phyloP scores from a whole-genome alignment of 1,139 yeast species.

The Yarrowia galli region DNA sequence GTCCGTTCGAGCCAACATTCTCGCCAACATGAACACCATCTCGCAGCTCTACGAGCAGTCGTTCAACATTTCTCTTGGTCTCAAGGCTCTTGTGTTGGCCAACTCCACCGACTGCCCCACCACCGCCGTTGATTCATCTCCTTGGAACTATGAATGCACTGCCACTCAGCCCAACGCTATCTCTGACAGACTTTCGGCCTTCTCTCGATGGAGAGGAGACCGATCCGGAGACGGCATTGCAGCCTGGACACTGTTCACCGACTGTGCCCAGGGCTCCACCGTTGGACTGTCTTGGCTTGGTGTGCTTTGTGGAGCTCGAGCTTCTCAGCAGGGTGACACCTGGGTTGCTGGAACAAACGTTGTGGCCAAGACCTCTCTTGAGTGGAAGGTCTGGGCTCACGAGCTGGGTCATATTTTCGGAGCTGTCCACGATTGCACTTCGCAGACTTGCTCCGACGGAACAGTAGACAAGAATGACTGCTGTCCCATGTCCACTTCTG shows the following conservation, averaged over 20 bases:
- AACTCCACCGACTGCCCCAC: slow-evolving; percentile 48
- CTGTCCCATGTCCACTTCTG: slow-evolving; percentile 49
- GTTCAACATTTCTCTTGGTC: slow-evolving; percentile 52
- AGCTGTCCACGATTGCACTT: slow-evolving; percentile 55
- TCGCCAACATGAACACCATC: slow-evolving; percentile 51
- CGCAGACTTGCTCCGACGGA: slow-evolving; percentile 49
- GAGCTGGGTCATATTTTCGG: slow-evolving; percentile 55
- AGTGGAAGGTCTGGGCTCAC: slow-evolving; percentile 54
- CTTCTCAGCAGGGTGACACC: slow-evolving; percentile 44
- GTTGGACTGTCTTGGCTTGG: slow-evolving; percentile 56
- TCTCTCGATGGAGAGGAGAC: slow-evolving; percentile 51
- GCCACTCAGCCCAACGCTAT: slow-evolving; percentile 43
- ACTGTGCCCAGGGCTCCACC: slow-evolving; percentile 50
- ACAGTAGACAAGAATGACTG: slow-evolving; percentile 48
- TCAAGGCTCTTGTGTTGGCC: slow-evolving; percentile 45
- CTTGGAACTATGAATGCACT: slow-evolving; percentile 51
- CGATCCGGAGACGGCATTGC: slow-evolving; percentile 50
- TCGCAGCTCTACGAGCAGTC: slow-evolving; percentile 51
- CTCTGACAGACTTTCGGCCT: slow-evolving; percentile 48
- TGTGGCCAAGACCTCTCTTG: slow-evolving; percentile 49
- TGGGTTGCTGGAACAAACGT: slow-evolving; percentile 52
- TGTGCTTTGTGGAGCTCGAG: slow-evolving; percentile 48
- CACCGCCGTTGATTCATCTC: slow-evolving; percentile 41
- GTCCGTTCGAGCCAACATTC: slow-evolving; percentile 49
- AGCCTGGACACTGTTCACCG: slow-evolving; percentile 53